Percentiles rank a stretch among this genome's conserved stretches.
phyloP scores from a whole-genome alignment of 2,329 filamentous ascomycete species.

The Seiridium cupressi region DNA sequence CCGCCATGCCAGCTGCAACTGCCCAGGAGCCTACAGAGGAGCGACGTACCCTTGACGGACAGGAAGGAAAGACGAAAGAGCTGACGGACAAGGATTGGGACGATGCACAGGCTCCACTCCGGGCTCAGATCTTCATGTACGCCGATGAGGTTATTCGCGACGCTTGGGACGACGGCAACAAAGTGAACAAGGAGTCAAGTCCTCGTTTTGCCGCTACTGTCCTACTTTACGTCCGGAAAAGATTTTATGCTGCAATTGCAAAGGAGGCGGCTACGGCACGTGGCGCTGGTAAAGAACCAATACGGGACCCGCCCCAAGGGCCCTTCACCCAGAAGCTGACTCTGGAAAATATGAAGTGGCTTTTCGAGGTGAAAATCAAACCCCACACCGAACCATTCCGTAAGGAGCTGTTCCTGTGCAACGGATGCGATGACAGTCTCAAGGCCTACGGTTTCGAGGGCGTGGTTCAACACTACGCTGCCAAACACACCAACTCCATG shows the following conservation, averaged over 20 bases:
- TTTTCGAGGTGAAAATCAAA: slow-evolving; percentile 76
- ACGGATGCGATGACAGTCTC: slow-evolving; percentile 60
- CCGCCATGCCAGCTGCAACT: slow-evolving; percentile 25
- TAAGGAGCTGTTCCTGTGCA: slow-evolving; percentile 76
- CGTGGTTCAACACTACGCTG: slow-evolving; percentile 79
- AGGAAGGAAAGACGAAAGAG: slow-evolving; percentile 52
- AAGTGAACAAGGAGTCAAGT: slow-evolving; percentile 61
- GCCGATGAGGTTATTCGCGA: slow-evolving; percentile 69
- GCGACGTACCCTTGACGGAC: slow-evolving; percentile 17
- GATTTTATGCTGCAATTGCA: slow-evolving; percentile 62
- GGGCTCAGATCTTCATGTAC: slow-evolving; percentile 61
- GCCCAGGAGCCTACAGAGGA: slow-evolving; percentile 31
- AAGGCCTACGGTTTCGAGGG: slow-evolving; percentile 77
- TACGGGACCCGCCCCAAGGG: slow-evolving; percentile 47
- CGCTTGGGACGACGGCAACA: slow-evolving; percentile 62
- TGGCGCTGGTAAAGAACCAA: slow-evolving; percentile 42
- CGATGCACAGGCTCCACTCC: slow-evolving; percentile 64
- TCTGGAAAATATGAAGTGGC: slow-evolving; percentile 83
- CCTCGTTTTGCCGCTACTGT: slow-evolving; percentile 71
- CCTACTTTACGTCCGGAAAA: slow-evolving; percentile 62
- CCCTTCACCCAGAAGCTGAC: slow-evolving; percentile 63
- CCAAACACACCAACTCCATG: slow-evolving; percentile 72
- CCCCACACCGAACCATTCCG: slow-evolving; percentile 63
- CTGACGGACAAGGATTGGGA: slow-evolving; percentile 69
- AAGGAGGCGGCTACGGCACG: slow-evolving; percentile 48